Evolutionary conservation across 768 basidiomycete genomes (phyloP), one percentile per base, ranked within the genome.

Genomic region (Podaxis sp.): DNA sequence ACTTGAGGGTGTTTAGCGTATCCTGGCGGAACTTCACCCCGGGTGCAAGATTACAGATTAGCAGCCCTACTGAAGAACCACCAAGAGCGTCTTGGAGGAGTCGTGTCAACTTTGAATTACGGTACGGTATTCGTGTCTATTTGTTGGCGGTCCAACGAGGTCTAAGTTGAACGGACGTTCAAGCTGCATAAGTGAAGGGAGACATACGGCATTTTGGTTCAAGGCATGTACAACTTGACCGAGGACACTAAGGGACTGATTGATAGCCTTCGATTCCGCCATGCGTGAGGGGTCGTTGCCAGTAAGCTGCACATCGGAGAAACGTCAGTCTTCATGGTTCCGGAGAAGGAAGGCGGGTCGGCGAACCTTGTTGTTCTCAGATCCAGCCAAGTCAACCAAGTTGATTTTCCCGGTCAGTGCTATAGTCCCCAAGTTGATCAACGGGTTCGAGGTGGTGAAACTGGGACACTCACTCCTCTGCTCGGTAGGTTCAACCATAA

Each of bases 1-100:
- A 91, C 92, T 94, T 93, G n/a, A 96, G 79, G 3, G 94, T 95
- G 70, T 95, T 93, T 14, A 95, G 77, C 4, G 93, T 93, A 72
- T 95, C 93, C 70, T 91, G 87, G 57, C 90, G 78, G 65, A 93
- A 93, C 70, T 87, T 93, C 36, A 74, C 74, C 1, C 90, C 91
- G 14, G 94, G 93, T 9, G 93, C 90, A 7, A 96, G 76, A 66
- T 94, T 94, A 72, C 92, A 93, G 35, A 96, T 91, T 44, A 95
- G 76, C 21, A 95, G 74, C 1, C 90, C 90, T 9, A 91, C 79
- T 0, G 90, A 88, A 1, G 83, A 79, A 11, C 94, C 94, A 21
- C 92, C 92, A 0, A 96, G 83, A 0, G 93, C 92, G 63, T 93
- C 92, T 86, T 95, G 92, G 1, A 96, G 80, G 55, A 95, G 87